Evolutionary conservation across 2,329 filamentous ascomycete genomes (phyloP), one percentile per base, ranked within the genome.

Genomic region (Penicillium frequentans): DNA sequence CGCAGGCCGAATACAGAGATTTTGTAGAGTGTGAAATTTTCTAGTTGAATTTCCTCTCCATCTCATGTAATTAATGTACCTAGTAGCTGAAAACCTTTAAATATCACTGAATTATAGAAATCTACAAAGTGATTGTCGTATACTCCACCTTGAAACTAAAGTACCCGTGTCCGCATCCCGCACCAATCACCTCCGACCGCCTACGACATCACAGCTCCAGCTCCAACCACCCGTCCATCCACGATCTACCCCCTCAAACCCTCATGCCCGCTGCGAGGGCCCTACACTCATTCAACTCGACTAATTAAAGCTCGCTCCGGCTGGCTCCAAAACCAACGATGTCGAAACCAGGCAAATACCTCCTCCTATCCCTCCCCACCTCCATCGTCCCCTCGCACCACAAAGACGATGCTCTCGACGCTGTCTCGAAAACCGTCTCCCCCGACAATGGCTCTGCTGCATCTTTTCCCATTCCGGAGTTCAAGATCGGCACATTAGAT

Each of bases 401-500:
- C 77, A 84, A 84, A 69, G 89, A 93, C 65, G 91, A 96, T 75
- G 91, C 93, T 63, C 81, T 97, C 64, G 84, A 86, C 48, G 85
- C 91, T 46, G 78, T 99, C 60, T 86, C 87, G 65, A 79, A 87
- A 55, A 91, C 88, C 43, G 82, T 96, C 54, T 82, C 85, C 49
- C 79, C 85, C 56, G 90, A 96, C 68, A 87, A 90, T 74, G 91
- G 90, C 72, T 86, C 84, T 52, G 88, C 91, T 46, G 80, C 86
- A 51, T 86, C 87, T 2, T 97, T 98, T 72, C 80, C 85, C 55
- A 89, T 98, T 62, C 95, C 95, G 21, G 89, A 92, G 64, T 97
- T 99, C 84, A 99, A 98, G 81, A 96, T 99, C 74, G 95, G 95
- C 57, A 97, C 95, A 0, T 84, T 99, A 37, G 95, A 99, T 78